A percentile compares a stretch with the other conserved stretches of the same genome.
Conservation (phyloP, 208 protist species). For the Acanthamoeba sp. region DNA sequence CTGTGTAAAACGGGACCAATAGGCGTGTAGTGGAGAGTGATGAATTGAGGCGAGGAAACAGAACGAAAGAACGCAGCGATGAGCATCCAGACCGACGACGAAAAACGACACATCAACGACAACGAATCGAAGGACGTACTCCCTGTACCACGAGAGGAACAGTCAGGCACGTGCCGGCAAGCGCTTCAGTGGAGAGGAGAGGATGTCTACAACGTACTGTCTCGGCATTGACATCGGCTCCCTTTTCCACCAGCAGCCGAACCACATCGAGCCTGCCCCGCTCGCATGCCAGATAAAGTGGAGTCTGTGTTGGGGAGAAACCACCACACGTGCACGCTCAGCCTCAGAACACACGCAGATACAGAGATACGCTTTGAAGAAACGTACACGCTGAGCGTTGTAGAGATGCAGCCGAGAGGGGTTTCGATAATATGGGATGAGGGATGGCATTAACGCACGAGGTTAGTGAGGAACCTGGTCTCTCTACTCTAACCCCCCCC, state of each 20-base stretch:
- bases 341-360: too few species aligned
- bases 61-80: not conserved
- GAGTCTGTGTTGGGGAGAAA: not conserved
- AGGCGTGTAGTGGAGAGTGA: too few species aligned
- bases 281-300: slow-evolving; percentile 38
- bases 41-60: not conserved
- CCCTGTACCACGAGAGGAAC: not conserved
- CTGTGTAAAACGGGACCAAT: too few species aligned
- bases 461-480: too few species aligned
- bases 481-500: too few species aligned
- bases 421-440: too few species aligned
- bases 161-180: not conserved
- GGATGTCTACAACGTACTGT: not conserved
- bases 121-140: not conserved
- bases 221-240: slow-evolving; percentile 49
- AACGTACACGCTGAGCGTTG: too few species aligned
- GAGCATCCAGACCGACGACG: not conserved
- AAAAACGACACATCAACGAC: not conserved
- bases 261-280: slow-evolving; percentile 18
- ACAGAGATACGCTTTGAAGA: too few species aligned
- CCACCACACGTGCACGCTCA: too few species aligned
- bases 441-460: too few species aligned
- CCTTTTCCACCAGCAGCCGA: slow-evolving; percentile 36
- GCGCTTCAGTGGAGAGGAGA: not conserved
- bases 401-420: too few species aligned